Evolutionary conservation across 768 basidiomycete species (phyloP).

Genomic region (Rhodosporidiobolus odoratus): DNA sequence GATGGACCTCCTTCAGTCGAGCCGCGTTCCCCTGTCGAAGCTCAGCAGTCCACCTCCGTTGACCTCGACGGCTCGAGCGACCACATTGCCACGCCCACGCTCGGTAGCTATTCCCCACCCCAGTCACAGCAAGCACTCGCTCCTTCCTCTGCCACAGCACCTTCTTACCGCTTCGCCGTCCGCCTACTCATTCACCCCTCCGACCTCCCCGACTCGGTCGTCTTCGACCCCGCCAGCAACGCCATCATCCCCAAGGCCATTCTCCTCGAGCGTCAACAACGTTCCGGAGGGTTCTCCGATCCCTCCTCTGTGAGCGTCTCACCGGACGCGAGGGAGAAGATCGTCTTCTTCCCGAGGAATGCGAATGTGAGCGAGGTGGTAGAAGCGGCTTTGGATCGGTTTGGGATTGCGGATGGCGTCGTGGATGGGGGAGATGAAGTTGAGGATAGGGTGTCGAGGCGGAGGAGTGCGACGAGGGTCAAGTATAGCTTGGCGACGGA

Average conservation of each 20-base stretch:
- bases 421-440: slow-evolving; percentile 98
- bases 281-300: slow-evolving; percentile 47
- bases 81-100: neutral
- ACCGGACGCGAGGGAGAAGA: slow-evolving; percentile 64
- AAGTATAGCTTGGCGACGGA: slow-evolving; percentile 69
- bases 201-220: slow-evolving; percentile 90
- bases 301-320: slow-evolving; percentile 13
- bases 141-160: slow-evolving; percentile 71
- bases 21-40: neutral
- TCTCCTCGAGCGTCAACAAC: slow-evolving; percentile 56
- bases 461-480: slow-evolving; percentile 69
- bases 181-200: slow-evolving; percentile 80
- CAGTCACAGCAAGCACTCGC: slow-evolving; percentile 49
- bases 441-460: slow-evolving; percentile 81
- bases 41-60: too few species aligned
- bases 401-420: slow-evolving; percentile 93
- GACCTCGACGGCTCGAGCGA: neutral
- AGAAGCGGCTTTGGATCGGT: slow-evolving; percentile 82
- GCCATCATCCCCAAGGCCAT: slow-evolving; percentile 84
- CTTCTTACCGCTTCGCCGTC: slow-evolving; percentile 75
- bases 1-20: too few species aligned
- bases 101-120: neutral
- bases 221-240: slow-evolving; percentile 85
- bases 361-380: slow-evolving; percentile 94
- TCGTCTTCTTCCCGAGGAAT: slow-evolving; percentile 89